Conservation (phyloP, 345 rosid genomes). For the Eucalyptus microcorys region DNA sequence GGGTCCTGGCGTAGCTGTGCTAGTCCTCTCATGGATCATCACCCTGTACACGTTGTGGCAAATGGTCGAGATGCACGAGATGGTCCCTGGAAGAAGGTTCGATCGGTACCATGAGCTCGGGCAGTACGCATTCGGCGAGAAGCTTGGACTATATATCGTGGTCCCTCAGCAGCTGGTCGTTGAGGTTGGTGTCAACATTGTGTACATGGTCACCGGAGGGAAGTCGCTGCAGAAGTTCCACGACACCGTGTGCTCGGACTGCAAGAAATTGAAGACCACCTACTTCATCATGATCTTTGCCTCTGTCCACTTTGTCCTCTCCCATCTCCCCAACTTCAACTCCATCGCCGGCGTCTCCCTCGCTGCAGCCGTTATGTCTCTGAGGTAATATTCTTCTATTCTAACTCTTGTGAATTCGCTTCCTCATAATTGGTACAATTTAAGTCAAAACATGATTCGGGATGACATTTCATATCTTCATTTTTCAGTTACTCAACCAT, state of each 20-base stretch:
- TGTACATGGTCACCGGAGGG: slow-evolving; percentile 87
- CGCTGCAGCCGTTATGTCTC: slow-evolving; percentile 75
- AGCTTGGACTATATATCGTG: slow-evolving; percentile 67
- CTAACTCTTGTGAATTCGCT: not conserved
- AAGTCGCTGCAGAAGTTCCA: slow-evolving; percentile 57
- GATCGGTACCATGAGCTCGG: slow-evolving; percentile 81
- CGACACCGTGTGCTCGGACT: slow-evolving; percentile 13
- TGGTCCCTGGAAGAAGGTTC: slow-evolving; percentile 63
- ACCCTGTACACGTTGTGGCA: slow-evolving; percentile 68
- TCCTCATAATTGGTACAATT: not conserved
- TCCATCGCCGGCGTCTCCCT: slow-evolving; percentile 71
- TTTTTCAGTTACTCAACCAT: slow-evolving; percentile 65
- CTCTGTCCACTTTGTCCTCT: slow-evolving; percentile 67
- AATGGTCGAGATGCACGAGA: slow-evolving; percentile 89
- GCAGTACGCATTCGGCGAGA: slow-evolving; percentile 71
- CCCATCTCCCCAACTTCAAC: slow-evolving; percentile 80
- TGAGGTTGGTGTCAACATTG: slow-evolving; percentile 60
- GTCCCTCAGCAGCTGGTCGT: slow-evolving; percentile 70
- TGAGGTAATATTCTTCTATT: slow-evolving; percentile 22
- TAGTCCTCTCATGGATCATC: slow-evolving; percentile 35
- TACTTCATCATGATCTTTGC: slow-evolving; percentile 72
- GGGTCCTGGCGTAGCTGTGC: slow-evolving; percentile 45
- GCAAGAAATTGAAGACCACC: slow-evolving; percentile 36
- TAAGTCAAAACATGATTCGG: not conserved
- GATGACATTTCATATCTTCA: not conserved